These are phyloP conservation scores for Hordeum pubiflorum DNA, from an alignment of 202 grass and related monocot genomes.

Conservation along the genomic window DNA sequence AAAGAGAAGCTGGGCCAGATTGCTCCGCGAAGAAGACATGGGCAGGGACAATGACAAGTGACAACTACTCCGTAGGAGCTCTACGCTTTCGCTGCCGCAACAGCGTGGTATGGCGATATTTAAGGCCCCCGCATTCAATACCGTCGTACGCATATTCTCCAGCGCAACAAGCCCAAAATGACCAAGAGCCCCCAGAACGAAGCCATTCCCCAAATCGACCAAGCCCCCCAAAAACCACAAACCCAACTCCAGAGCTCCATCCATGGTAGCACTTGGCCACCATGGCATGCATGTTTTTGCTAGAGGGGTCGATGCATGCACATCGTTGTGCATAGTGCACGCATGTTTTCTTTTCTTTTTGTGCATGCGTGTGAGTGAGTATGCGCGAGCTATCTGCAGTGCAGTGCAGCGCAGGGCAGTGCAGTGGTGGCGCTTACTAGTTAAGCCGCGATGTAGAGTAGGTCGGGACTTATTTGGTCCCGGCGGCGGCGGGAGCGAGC, in stretches of 20 bases:
- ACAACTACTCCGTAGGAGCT: background rate
- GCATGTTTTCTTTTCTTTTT: background rate
- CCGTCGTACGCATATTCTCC: constrained; percentile 47
- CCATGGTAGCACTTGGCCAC: no score
- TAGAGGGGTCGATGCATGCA: background rate
- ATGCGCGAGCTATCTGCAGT: no score
- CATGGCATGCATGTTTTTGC: no score
- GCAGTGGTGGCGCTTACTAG: background rate
- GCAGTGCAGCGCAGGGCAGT: no score
- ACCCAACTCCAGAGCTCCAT: background rate
- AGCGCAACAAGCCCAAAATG: background rate
- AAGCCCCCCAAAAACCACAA: background rate
- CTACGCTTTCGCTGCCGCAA: no score
- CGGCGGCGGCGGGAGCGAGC: background rate
- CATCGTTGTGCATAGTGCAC: background rate
- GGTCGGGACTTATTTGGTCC: constrained; percentile 31
- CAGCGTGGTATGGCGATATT: constrained; percentile 25
- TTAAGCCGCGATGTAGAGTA: constrained; percentile 22
- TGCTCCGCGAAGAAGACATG: background rate
- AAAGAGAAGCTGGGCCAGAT: background rate
- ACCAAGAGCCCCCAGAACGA: background rate
- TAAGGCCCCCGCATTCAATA: constrained; percentile 39
- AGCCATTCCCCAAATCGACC: background rate
- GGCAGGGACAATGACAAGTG: background rate
- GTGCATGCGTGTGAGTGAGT: background rate